These are phyloP conservation scores for Plasmodium gallinaceum DNA, from an alignment of 169 alveolate species.

Conservation along the genomic window DNA sequence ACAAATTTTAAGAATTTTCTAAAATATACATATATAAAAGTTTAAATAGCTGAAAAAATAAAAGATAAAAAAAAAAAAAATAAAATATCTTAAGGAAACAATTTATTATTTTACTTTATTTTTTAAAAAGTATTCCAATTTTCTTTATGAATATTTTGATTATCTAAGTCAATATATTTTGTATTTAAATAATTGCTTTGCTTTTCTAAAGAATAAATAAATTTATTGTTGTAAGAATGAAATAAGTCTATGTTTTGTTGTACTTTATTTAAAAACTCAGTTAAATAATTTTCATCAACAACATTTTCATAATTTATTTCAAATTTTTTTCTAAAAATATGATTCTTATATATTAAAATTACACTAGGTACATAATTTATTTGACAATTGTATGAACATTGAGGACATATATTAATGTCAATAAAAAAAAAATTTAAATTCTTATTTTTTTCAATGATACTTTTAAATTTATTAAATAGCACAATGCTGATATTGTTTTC, in stretches of 20 bases:
- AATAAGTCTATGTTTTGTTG: conserved; percentile 54
- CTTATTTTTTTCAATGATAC: conserved; percentile 61
- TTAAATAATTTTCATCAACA: conserved; percentile 47
- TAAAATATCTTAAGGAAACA: too few relatives aligned
- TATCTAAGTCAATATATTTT: conserved; percentile 61
- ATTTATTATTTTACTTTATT: neutral
- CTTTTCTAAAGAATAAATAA: conserved; percentile 36
- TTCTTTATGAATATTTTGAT: conserved; percentile 73
- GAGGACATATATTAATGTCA: conserved; percentile 68
- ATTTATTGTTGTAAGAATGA: conserved; percentile 59
- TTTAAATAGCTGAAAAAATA: too few relatives aligned
- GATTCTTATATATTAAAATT: conserved; percentile 62
- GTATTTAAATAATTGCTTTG: conserved; percentile 74
- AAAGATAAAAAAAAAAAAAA: too few relatives aligned
- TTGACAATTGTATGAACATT: conserved; percentile 61
- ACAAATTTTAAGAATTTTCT: too few relatives aligned
- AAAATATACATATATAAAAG: neutral
- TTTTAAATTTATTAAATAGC: conserved; percentile 67
- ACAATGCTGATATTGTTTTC: conserved; percentile 60
- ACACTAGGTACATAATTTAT: conserved; percentile 62
- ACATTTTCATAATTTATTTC: conserved; percentile 66
- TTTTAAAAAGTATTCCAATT: conserved; percentile 69
- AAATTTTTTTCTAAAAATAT: conserved; percentile 59
- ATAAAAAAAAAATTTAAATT: conserved; percentile 66
- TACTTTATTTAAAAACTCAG: conserved; percentile 33